Evolutionary conservation across 2,329 filamentous ascomycete species (phyloP), one percentile per base, ranked within the genome.

Genomic region (Alternaria sp.): DNA sequence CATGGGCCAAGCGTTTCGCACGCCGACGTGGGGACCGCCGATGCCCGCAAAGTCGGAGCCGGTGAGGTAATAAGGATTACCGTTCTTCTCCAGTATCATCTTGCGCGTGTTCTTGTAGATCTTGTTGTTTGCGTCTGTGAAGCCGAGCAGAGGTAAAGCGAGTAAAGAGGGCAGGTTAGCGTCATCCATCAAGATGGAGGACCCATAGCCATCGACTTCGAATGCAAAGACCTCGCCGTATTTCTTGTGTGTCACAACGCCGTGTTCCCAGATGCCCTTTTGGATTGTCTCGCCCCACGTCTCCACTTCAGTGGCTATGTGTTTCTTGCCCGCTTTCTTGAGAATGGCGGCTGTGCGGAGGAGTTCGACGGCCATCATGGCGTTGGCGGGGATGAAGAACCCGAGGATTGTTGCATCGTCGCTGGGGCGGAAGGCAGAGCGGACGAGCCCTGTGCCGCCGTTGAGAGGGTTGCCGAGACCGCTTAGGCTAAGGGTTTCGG

Each of bases 1-100:
- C 94, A 99, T 98, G 0, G 96, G 96, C 96, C 96, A 99, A 8
- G 95, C 96, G 70, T 97, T 92, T 72, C 88, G 84, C n/a, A 97
- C 82, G 0, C 96, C 96, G 69, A 97, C 91, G 69, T 90, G 88
- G 30, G 88, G 88, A 2, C 94, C 96, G 71, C 96, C 96, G 71
- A 99, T 97, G 7, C 96, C 96, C 53, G 88, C 87, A 75, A 99
- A 97, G 1, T 87, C 88, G 15, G 82, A 82, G 3, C 96, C 96
- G 25, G 85, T 85, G 7, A 99, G 85, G 77, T 90, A 98, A 78
- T 97, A 99, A 0, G 96, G 96, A 75, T 99, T 99, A 0, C 92
- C 90, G 0, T 83, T 71, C 75, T 90, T 91, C 45, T 88, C 86
- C 15, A 97, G 84, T 55, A 97, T 85, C 86, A 94, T 95, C 59